Base-by-base conservation (phyloP, 169 alveolate species). In the Plasmodium coatneyi region DNA sequence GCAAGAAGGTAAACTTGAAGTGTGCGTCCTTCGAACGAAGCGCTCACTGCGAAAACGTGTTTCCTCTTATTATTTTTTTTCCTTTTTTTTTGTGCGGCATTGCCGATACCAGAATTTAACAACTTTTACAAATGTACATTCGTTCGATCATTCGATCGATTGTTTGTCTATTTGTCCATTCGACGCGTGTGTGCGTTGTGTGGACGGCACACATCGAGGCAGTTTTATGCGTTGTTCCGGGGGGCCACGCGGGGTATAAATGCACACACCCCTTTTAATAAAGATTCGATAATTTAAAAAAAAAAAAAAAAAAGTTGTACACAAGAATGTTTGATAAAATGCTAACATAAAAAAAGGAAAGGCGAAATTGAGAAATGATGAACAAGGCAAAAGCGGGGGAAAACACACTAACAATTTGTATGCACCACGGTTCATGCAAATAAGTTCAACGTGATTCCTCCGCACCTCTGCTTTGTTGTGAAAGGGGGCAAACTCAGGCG, bases 301-400 rank as follows among this genome's bases (percentile, higher is more conserved):
- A 60, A 36, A 19, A 34, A 39, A 34, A 72, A 52, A 80, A 80
- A 19, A 36, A 5, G 36, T 80, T 32, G n/a, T 81, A 52, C 10
- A 54, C n/a, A 52, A 5, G 22, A 43, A 71, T 30, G 39, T 36
- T 25, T 52, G 19, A 43, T 32, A 19, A 80, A 25, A 54, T 78
- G 54, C 22, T 81, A 14, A 81, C 89, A 81, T 81, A 79, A 79
- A 79, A 79, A 80, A 79, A 41, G 66, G 39, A 36, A 39, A 16
- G 41, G 34, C 19, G 66, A 49, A 28, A 71, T n/a, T 22, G 41
- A 25, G 14, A 80, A 19, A 9, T 49, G 41, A 52, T 16, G 66
- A 52, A 25, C 60, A 52, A 10, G 5, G 39, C 7, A 79, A n/a
- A 30, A 9, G 41, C 4, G 34, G 30, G 3, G 82, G 28, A 32